Evolutionary conservation across 1,284 basidiomycete species (phyloP).

Genomic region (Cryptococcus sp.): DNA sequence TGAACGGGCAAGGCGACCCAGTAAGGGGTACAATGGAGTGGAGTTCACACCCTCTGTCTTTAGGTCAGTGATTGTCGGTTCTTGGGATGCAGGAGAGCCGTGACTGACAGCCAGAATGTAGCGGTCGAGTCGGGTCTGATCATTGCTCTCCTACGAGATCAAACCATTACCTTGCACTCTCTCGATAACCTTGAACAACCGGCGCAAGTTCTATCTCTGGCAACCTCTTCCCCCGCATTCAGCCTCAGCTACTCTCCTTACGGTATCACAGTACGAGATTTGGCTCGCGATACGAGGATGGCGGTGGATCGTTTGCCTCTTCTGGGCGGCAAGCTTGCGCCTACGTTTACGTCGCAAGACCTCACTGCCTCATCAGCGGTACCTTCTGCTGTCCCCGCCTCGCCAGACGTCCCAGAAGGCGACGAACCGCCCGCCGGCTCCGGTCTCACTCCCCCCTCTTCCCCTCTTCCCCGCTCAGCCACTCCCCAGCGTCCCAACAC

Average conservation of each 20-base stretch:
- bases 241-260: conserved; percentile 47
- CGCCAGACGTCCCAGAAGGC: neutral
- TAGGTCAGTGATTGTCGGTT: conserved; percentile 57
- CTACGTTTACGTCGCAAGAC: neutral
- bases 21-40: conserved; percentile 83
- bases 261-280: conserved; percentile 43
- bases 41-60: conserved; percentile 68
- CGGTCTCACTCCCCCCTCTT: conserved; percentile 41
- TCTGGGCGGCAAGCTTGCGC: conserved; percentile 28
- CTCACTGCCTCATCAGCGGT: neutral
- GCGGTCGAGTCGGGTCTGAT: conserved; percentile 78
- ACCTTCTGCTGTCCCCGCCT: conserved; percentile 2
- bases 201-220: conserved; percentile 64
- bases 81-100: neutral
- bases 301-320: conserved; percentile 26
- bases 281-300: conserved; percentile 43
- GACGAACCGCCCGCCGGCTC: conserved; percentile 44
- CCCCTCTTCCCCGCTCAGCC: conserved; percentile 22
- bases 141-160: conserved; percentile 70
- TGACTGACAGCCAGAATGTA: conserved; percentile 39
- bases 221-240: conserved; percentile 43
- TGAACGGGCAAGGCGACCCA: conserved; percentile 78
- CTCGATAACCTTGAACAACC: conserved; percentile 66
- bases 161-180: conserved; percentile 74
- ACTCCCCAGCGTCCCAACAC: conserved; percentile 5